Evolutionary conservation across 129 eudicot species (phyloP), one percentile per base, ranked within the genome.

Genomic region (Smallanthus sonchifolius): DNA sequence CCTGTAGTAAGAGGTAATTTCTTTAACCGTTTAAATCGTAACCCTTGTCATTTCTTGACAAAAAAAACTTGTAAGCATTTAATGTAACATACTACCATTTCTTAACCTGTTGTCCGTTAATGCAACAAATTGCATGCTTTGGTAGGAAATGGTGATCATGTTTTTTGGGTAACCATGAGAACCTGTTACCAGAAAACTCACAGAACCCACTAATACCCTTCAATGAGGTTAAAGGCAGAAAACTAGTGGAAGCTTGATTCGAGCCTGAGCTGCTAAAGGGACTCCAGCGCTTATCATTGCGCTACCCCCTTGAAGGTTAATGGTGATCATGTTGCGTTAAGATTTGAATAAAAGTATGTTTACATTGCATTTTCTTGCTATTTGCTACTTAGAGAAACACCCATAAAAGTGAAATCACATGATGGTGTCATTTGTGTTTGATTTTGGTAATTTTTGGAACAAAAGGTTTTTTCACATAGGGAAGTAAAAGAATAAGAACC

Each of bases 1-100:
- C 99, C 99, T 95, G 87, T 56, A 75, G 34, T 42, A 7, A 42
- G 1, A 65, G 5, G 8, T 59, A 47, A 3, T 10, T 30, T 10
- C 15, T 59, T 28, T 1, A 28, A 59, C 39, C 39, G 30, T 28
- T 59, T 59, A 28, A 28, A 2, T 10, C 16, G n/a, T 34, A 61
- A 15, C 1, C 43, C 42, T 61, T 10, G 5, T 55, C 10, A 52
- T 52, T 52, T 52, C 10, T 52, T 6, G 30, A 51, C 4, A 16
- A n/a, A 51, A 51, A 16, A 0, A 51, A n/a, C 36, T 56, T 56
- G 5, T 24, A 56, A 24, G 37, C 36, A 3, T 9, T 20, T 24
- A 56, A 20, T 4, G 6, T 36, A 56, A 17, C 30, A 54, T 19
- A 10, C 39, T 61, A 5, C 19, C 42, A 34, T 61, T 34, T 61